Base-by-base conservation (phyloP, 2,329 filamentous ascomycete genomes). In the Diaporthe velutina region DNA sequence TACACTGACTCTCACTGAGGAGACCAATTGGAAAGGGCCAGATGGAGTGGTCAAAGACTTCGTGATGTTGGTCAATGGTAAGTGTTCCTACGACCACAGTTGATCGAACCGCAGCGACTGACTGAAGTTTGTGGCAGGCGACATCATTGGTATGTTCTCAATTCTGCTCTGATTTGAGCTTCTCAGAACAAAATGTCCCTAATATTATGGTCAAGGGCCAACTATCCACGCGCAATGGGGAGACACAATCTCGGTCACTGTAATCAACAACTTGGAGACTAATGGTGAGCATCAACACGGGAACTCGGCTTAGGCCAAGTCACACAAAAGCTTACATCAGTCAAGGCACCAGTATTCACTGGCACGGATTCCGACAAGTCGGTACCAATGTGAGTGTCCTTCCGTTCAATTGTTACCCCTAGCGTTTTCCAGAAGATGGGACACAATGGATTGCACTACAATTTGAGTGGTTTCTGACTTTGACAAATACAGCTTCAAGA, bases 231-330 rank as follows among this genome's bases (percentile, higher is more conserved):
- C 85, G 19, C 81, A 89, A 73, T 89, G 88, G 86, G 88, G 88
- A 40, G 88, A 90, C 76, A 81, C 76, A 9, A 82, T 89, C 45
- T 83, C 92, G 64, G 88, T 94, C 67, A 90, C 90, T 33, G 89
- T 94, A 73, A 87, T 90, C 82, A 95, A 95, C 81, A 86, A 89
- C n/a, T 87, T 94, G 2, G 86, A 85, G 19, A 82, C 80, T 42
- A 85, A 85, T 76, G 82, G 82, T 84, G 74, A 55, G 80, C 73
- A 5, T 25, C 5, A 1, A 6, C 28, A 9, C 25, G n/a, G 40
- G 4, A 15, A 3, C 52, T 5, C 10, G 4, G 30, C 4, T 40
- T 15, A 28, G n/a, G 13, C 22, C 30, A 19, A 1, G 4, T 42
- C 13, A 25, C 22, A 40, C 33, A n/a, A 52, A 58, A 28, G 45